Percentiles rank a stretch among this genome's conserved stretches.
Evolutionary conservation across 208 protist genomes (phyloP).

Genomic region (Crithidia mellificae): DNA sequence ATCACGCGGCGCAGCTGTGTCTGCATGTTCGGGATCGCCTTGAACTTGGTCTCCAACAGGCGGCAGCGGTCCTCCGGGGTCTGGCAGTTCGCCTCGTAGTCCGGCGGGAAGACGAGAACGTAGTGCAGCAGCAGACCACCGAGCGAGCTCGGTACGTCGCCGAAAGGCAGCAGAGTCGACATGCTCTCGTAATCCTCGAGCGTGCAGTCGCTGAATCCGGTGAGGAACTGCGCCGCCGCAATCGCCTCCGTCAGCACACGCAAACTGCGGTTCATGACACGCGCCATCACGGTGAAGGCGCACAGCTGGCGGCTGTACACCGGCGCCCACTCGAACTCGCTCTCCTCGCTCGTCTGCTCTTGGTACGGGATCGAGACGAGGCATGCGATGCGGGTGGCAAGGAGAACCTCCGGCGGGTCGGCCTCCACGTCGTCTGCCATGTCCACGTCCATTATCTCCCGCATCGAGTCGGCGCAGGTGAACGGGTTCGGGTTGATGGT

Average conservation of each 20-base stretch:
- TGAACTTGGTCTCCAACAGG: slow-evolving; percentile 71
- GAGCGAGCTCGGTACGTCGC: slow-evolving; percentile 68
- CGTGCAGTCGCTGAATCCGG: slow-evolving; percentile 56
- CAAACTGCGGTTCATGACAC: slow-evolving; percentile 70
- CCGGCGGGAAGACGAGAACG: slow-evolving; percentile 81
- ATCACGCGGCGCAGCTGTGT: slow-evolving; percentile 71
- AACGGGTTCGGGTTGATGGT: slow-evolving; percentile 58
- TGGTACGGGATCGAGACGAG: slow-evolving; percentile 70
- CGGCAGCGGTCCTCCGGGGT: slow-evolving; percentile 63
- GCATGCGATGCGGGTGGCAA: slow-evolving; percentile 78
- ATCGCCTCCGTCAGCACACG: slow-evolving; percentile 88
- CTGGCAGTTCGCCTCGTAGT: slow-evolving; percentile 73
- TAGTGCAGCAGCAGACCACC: slow-evolving; percentile 85
- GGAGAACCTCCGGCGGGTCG: slow-evolving; percentile 52
- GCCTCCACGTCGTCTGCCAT: slow-evolving; percentile 15
- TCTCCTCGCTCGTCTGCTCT: slow-evolving; percentile 29
- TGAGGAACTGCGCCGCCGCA: slow-evolving; percentile 66
- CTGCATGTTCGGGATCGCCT: slow-evolving; percentile 60
- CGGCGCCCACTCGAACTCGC: slow-evolving; percentile 68
- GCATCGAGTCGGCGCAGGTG: slow-evolving; percentile 39
- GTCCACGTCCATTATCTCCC: slow-evolving; percentile 1
- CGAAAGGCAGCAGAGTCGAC: slow-evolving; percentile 64
- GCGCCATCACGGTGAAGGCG: slow-evolving; percentile 82
- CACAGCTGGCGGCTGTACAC: slow-evolving; percentile 88
- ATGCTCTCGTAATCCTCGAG: slow-evolving; percentile 63